Conservation (phyloP, 2,329 filamentous ascomycete genomes). For the Cadophora luteo-olivacea region DNA sequence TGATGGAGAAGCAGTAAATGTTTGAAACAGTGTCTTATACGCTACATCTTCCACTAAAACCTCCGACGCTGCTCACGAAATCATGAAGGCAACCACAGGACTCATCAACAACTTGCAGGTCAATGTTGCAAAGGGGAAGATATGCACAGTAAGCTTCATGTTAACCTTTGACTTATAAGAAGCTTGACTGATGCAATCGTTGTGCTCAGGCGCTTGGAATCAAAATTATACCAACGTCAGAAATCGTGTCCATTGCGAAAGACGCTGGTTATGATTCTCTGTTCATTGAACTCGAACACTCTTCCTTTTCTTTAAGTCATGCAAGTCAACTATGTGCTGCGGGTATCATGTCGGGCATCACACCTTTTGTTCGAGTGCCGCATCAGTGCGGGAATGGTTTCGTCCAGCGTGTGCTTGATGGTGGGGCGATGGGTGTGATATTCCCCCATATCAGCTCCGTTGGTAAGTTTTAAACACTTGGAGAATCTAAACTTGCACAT, state of each 20-base stretch:
- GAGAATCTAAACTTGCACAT: too few relatives aligned
- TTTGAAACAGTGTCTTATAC: too few relatives aligned
- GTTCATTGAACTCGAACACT: conserved; percentile 51
- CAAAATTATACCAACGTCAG: conserved; percentile 40
- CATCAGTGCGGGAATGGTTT: not conserved
- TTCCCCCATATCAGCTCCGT: not conserved
- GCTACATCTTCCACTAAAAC: too few relatives aligned
- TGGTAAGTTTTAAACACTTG: not conserved
- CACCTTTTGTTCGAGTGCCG: conserved; percentile 3
- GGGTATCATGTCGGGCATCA: not conserved
- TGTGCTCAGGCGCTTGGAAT: conserved; percentile 37
- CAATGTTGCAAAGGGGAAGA: not conserved
- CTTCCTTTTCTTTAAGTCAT: conserved; percentile 44
- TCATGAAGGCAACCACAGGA: not conserved
- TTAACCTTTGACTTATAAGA: too few relatives aligned
- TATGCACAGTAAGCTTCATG: not conserved
- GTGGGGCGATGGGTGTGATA: conserved; percentile 1
- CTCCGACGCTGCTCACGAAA: too few relatives aligned
- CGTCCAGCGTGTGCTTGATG: not conserved
- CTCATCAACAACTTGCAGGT: not conserved
- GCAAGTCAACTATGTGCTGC: conserved; percentile 42
- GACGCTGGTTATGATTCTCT: conserved; percentile 47
- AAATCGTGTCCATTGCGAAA: conserved; percentile 46
- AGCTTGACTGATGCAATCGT: too few relatives aligned
- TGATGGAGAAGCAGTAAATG: too few relatives aligned